Percentiles rank a stretch among this genome's conserved stretches.
Evolutionary conservation across 2,329 filamentous ascomycete species (phyloP).

Genomic region (Sphaerulina vaccinii): DNA sequence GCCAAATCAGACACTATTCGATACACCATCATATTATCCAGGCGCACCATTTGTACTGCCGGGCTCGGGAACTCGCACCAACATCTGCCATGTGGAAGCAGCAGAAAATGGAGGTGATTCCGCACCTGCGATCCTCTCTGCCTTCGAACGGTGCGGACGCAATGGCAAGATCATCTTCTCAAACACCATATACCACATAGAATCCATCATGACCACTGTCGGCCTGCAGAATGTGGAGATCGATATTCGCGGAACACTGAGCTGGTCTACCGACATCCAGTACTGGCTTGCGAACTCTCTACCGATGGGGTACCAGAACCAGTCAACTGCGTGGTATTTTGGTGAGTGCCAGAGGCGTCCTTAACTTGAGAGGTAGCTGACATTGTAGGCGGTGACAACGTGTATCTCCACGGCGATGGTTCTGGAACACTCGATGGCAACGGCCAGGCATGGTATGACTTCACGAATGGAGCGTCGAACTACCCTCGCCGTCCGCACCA

Average conservation of each 20-base stretch:
- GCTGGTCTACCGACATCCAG: conserved; percentile 45
- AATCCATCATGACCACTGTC: conserved; percentile 51
- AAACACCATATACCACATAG: conserved; percentile 51
- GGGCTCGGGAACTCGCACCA: conserved; percentile 9
- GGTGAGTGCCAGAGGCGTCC: neutral
- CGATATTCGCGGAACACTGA: conserved; percentile 49
- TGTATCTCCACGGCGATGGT: conserved; percentile 52
- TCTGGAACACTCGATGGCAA: conserved; percentile 59
- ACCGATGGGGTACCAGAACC: conserved; percentile 56
- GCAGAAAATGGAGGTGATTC: conserved; percentile 42
- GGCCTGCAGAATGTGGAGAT: conserved; percentile 49
- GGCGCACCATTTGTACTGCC: conserved; percentile 15
- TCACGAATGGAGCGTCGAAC: conserved; percentile 43
- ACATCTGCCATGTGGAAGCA: conserved; percentile 13
- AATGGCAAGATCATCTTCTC: conserved; percentile 54
- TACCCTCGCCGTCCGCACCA: conserved; percentile 52
- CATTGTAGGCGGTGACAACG: conserved; percentile 51
- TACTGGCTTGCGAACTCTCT: conserved; percentile 56
- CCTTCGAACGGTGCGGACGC: conserved; percentile 51
- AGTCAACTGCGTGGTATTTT: conserved; percentile 53
- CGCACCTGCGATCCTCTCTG: conserved; percentile 51
- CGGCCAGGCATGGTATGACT: conserved; percentile 59
- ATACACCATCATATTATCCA: conserved; percentile 18
- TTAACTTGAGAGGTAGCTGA: neutral
- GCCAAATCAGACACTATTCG: conserved; percentile 1